Evolutionary conservation across 2,329 filamentous ascomycete genomes (phyloP).

Genomic region (Thyridium curvatum): DNA sequence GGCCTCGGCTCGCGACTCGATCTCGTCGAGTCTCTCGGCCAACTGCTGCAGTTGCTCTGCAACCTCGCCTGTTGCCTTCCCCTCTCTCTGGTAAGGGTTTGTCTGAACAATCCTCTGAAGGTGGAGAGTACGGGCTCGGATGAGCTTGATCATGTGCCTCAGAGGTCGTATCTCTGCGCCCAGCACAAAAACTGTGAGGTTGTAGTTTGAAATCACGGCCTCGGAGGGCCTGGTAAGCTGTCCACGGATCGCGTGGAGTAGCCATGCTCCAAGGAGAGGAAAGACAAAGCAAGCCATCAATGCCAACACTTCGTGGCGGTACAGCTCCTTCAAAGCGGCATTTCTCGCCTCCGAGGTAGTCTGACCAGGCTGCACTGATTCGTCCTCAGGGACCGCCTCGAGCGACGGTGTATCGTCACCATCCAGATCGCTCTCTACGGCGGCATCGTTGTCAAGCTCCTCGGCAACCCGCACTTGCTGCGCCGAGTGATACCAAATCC

Average conservation of each 20-base stretch:
- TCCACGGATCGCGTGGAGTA: conserved; percentile 73
- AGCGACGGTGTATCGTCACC: conserved; percentile 19
- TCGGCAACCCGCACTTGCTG: conserved; percentile 54
- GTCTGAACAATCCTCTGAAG: conserved; percentile 67
- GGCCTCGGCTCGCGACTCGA: conserved; percentile 54
- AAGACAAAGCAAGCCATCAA: conserved; percentile 73
- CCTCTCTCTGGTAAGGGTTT: conserved; percentile 32
- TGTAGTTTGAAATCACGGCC: conserved; percentile 85
- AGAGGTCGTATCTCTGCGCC: conserved; percentile 80
- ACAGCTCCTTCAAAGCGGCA: conserved; percentile 56
- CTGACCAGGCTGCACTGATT: conserved; percentile 13
- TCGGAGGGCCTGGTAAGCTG: conserved; percentile 81
- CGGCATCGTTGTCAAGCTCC: conserved; percentile 31
- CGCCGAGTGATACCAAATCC: conserved; percentile 70
- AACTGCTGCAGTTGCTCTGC: conserved; percentile 48
- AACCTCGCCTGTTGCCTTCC: conserved; percentile 17
- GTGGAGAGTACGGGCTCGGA: conserved; percentile 72
- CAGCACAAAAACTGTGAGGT: conserved; percentile 83
- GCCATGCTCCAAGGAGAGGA: conserved; percentile 72
- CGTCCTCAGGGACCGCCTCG: conserved; percentile 39
- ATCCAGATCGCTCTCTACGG: conserved; percentile 38
- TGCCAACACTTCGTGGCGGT: conserved; percentile 67
- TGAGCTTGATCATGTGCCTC: conserved; percentile 73
- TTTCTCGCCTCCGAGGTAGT: conserved; percentile 11
- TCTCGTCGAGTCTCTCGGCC: conserved; percentile 57